Percentiles rank a stretch among this genome's conserved stretches.
Conservation (phyloP, 2,329 filamentous ascomycete genomes). For the Botrytis squamosa region DNA sequence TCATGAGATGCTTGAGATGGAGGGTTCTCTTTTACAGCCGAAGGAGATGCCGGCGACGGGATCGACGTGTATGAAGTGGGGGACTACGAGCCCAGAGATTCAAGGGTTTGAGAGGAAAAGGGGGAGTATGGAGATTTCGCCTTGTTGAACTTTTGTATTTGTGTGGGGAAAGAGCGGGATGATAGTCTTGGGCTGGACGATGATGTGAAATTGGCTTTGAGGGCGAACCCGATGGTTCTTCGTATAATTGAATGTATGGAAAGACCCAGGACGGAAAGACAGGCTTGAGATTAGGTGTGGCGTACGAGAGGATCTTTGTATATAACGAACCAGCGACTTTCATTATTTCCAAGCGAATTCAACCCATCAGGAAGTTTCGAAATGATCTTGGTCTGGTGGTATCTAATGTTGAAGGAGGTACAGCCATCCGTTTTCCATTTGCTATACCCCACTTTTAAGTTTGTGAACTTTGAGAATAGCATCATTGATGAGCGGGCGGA, state of each 20-base stretch:
- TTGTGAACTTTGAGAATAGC: not conserved
- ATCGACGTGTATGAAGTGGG: not conserved
- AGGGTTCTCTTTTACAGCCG: not conserved
- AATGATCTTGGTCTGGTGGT: too few species aligned
- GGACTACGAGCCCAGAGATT: not conserved
- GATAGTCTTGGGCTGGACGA: not conserved
- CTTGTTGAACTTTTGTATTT: not conserved
- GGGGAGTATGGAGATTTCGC: not conserved
- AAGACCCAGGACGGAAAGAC: not conserved
- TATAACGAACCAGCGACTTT: not conserved
- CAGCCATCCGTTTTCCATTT: not conserved
- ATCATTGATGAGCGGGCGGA: not conserved
- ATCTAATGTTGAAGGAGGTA: not conserved
- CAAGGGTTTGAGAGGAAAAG: not conserved
- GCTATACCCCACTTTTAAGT: not conserved
- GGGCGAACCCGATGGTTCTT: not conserved
- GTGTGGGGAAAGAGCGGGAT: not conserved
- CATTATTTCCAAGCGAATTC: too few species aligned
- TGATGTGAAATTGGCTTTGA: not conserved
- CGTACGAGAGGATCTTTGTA: not conserved
- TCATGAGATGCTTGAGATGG: not conserved
- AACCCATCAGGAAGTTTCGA: not conserved
- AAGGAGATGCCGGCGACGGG: not conserved
- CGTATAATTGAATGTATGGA: not conserved
- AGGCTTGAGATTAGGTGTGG: too few species aligned